Evolutionary conservation across 1,284 basidiomycete genomes (phyloP), one percentile per base, ranked within the genome.

Genomic region (Amylostereum chailletii): DNA sequence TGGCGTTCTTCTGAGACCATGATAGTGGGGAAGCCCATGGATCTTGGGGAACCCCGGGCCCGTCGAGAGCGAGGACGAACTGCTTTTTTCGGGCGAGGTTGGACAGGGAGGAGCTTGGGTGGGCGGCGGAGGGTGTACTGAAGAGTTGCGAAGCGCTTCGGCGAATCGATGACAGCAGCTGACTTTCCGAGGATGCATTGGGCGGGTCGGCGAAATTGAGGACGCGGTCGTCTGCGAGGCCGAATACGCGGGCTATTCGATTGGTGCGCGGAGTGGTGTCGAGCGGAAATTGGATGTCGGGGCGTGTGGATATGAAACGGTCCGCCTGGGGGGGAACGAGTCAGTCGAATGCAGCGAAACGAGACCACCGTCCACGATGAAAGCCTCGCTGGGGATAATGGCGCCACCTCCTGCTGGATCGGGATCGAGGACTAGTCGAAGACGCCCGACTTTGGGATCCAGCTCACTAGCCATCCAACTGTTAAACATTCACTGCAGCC

Each of bases 61-160:
- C 74, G 49, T 76, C 74, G 31, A 76, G 62, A 1, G 74, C 72
- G 51, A 75, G 69, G 8, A 75, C 55, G 53, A 75, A 75, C 47
- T 76, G 74, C 50, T 63, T 68, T 42, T 70, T 68, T 33, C 65
- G 55, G 29, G 65, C 72, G 1, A 76, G 60, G 51, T 76, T 68
- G 7, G 71, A 62, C 34, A 62, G 65, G 3, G 72, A 67, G 9
- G 72, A 75, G 31, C 68, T 62, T 5, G 65, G 56, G n/a, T 70
- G 69, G 0, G 59, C 54, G 6, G 55, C 51, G 1, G 62, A 57
- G 3, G 69, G 60, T 9, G 62, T 55, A 33, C 61, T 55, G 46
- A 74, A 69, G 30, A 75, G 66, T 45, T 70, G 65, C 2, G 65
- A 62, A 42, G 63, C 66, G 49, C 70, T 72, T 42, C 62, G 60